Evolutionary conservation across 805 yeast genomes (phyloP), one percentile per base, ranked within the genome.

Genomic region (Lipomyces oligophaga): DNA sequence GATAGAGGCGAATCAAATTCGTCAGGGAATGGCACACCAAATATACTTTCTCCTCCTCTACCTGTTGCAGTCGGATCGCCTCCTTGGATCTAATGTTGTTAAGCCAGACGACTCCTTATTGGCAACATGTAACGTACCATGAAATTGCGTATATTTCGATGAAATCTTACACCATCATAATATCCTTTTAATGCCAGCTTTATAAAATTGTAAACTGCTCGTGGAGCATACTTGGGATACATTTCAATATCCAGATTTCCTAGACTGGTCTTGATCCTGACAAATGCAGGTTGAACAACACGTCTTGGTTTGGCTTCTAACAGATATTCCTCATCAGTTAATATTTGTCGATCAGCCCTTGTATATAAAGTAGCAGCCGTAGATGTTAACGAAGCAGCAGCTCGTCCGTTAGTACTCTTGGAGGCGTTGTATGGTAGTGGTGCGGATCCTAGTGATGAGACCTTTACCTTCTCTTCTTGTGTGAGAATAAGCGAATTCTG

Each of bases 201-300:
- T 16, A 83, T 58, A 53, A 83, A 82, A 27, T 60, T 58, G 32
- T 70, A 58, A 22, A 75, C 61, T 1, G 78, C 69, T 0, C 54
- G 49, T 0, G 88, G 87, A 3, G 75, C 65, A 58, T 83, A 85
- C 54, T 77, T 75, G 8, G 88, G 83, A 79, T 82, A 81, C 10
- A 83, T 59, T 47, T 80, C 88, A 1, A 82, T 62, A 16, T 72
- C 76, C 0, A 83, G 61, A 3, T 67, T 39, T 8, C 68, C 67
- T 7, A 56, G 31, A 18, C 43, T 50, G 3, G 67, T 65, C 21
- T 57, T 49, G 21, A 65, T 49, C 28, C 47, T 55, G 3, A 60
- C 64, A 34, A 56, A 63, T 15, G 64, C 66, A 5, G 58, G 51
- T 16, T 54, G 47, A 28, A 41, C 49, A 27, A 64, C 61, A 35